Evolutionary conservation across 441 rosid species (phyloP), one percentile per base, ranked within the genome.

Genomic region (Capsella rubella): DNA sequence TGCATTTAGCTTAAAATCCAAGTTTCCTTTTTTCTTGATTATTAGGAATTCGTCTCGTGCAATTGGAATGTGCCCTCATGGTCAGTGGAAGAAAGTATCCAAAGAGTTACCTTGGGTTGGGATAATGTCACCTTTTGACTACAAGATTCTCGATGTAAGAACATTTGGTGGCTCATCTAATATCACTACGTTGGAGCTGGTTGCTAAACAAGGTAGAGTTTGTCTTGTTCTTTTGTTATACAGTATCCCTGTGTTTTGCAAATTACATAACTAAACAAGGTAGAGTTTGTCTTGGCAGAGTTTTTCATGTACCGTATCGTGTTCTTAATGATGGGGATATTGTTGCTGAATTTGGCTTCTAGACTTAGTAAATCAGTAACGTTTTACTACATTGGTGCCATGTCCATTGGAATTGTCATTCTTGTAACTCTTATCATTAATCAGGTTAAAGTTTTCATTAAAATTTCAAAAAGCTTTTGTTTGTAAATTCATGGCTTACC

Each of bases 81-180:
- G 75, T 51, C 83, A 78, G 71, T 92, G 97, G 97, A 86, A 83
- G 83, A 87, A 85, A 75, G 78, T 84, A 47, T 85, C 80, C 15
- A 87, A 87, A 80, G 90, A 87, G 73, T 68, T 3, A 60, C 4
- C 82, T 25, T 92, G 97, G 96, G 83, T 61, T 53, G 87, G 78
- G 66, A 64, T 82, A 13, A 87, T 90, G 95, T 90, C 97, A 8
- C 93, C 97, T 43, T 92, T 90, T 73, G 93, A 86, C 79, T 84
- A 80, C 60, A 92, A 87, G 84, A 76, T 89, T 51, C 72, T 92
- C 46, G 98, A 92, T 75, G 27, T 92, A 54, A 79, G 93, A 82
- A 67, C 81, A 49, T 62, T 45, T 52, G 73, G 40, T 53, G 3
- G 83, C 73, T 79, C 87, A 60, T 79, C 85, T 32, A 59, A 49